Evolutionary conservation across 176 grass and related monocot species (phyloP), one percentile per base, ranked within the genome.

Genomic region (Carex parvula): DNA sequence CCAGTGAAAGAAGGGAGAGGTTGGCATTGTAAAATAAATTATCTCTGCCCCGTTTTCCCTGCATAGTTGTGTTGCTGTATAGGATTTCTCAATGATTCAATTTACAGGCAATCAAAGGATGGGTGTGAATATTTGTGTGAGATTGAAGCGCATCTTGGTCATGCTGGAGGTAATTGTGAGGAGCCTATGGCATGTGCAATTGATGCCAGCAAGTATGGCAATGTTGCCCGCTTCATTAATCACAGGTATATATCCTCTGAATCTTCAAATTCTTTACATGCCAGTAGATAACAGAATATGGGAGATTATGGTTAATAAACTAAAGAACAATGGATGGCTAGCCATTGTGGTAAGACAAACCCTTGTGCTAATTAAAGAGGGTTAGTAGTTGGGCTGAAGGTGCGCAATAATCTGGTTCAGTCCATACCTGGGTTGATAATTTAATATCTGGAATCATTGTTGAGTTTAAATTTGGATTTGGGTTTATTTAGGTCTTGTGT

Each of bases 181-280:
- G 93, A 91, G 50, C 78, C 64, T 55, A 55, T 81, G 5, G 54
- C 64, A 29, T 93, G 84, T 89, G 83, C 84, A 81, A 95, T 95
- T 81, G 96, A 99, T 91, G 88, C 96, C 56, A 86, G 84, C 39
- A 91, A 88, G 85, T 93, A 90, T 85, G 91, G 90, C 41, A 99
- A 99, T 87, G 87, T 95, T 13, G 90, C 93, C n/a, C 88, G 93
- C 32, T 99, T 95, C 90, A 99, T 99, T 85, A 95, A 99, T 85
- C 96, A 98, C 87, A 98, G 96, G 96, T 98, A 88, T 70, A 67
- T 66, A 67, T 86, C n/a, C 35, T 82, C 3, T 76, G 50, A 60
- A 62, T 24, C 35, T 22, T 17, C 4, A 55, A 70, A 9, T 82
- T 61, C 17, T 81, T 63, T 82, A 56, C 79, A 42, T 44, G 58